Evolutionary conservation across 2,329 filamentous ascomycete genomes (phyloP), one percentile per base, ranked within the genome.

Genomic region (Monosporascus cannonballus): DNA sequence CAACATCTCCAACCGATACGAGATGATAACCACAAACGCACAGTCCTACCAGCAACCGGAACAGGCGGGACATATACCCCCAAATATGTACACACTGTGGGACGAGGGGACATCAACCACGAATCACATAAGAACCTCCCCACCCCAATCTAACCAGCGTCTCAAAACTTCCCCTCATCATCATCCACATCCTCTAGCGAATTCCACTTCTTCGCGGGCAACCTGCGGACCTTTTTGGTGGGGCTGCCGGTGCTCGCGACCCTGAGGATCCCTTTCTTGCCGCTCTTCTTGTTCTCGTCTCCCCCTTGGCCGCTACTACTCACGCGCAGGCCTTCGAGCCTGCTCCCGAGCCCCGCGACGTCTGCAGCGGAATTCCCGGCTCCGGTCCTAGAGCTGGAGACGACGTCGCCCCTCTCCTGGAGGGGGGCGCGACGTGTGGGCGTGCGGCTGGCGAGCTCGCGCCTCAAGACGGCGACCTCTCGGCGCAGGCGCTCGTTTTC

Each of bases 401-500:
- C n/a, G 51, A 63, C 41, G 56, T 81, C 79, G 22, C 79, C 77
- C 4, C 80, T 70, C 64, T 84, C 81, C 49, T 72, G 72, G 1
- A 84, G 73, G 0, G 81, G 80, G 50, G 72, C 69, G 37, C 81
- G 72, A 69, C 83, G 86, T 3, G 75, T 81, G 0, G 86, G 86
- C 51, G 84, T 90, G 51, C 82, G 78, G 15, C 74, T 76, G 0
- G 74, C 73, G 6, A 90, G 64, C 68, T 91, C 86, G 37, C 87
- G 79, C 64, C 84, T 84, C 24, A 92, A 67, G 3, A 83, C 73
- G 1, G 76, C 76, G 20, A 90, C 75, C 61, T 87, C 86, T 24
- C 79, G 77, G 15, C 84, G 78, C 38, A 93, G 74, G 3, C 80
- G 75, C 55, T 88, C 84, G 51, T 91, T 90, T 64, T 92, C 88